These are phyloP conservation scores for Themeda triandra DNA, from an alignment of 176 grass and related monocot genomes.

Conservation along the genomic window DNA sequence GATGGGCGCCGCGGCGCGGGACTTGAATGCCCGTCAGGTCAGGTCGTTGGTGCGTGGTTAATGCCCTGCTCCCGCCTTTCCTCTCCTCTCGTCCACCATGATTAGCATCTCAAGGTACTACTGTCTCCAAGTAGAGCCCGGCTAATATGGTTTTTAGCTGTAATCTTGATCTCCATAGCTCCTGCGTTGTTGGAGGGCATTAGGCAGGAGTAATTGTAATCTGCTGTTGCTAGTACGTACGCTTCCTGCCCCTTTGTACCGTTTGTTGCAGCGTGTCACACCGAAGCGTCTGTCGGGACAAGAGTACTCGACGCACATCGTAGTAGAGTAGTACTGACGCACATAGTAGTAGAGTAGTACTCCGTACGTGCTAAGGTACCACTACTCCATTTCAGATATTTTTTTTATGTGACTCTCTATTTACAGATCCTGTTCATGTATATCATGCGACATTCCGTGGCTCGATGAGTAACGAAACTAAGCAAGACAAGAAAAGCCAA, in stretches of 20 bases:
- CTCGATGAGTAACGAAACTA: too few relatives aligned
- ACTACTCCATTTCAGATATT: not conserved
- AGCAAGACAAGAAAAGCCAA: not conserved
- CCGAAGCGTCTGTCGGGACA: not conserved
- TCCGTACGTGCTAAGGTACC: not conserved
- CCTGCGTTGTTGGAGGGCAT: not conserved
- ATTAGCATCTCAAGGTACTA: not conserved
- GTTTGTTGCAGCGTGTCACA: not conserved
- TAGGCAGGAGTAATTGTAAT: not conserved
- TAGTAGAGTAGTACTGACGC: not conserved
- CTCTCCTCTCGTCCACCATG: not conserved
- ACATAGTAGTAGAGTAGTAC: too few relatives aligned
- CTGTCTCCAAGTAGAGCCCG: not conserved
- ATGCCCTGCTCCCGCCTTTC: not conserved
- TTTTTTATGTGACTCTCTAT: too few relatives aligned
- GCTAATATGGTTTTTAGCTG: not conserved
- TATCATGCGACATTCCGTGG: not conserved
- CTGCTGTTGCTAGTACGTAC: not conserved
- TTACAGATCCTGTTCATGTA: not conserved
- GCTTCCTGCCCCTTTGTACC: not conserved
- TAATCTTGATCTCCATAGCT: not conserved
- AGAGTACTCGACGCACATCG: not conserved
- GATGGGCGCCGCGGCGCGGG: not conserved
- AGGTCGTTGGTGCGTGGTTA: slow-evolving; percentile 41
- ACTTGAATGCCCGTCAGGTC: slow-evolving; percentile 48